These are phyloP conservation scores for Ascochyta rabiei DNA, from an alignment of 2,329 filamentous ascomycete species.

Conservation along the genomic window DNA sequence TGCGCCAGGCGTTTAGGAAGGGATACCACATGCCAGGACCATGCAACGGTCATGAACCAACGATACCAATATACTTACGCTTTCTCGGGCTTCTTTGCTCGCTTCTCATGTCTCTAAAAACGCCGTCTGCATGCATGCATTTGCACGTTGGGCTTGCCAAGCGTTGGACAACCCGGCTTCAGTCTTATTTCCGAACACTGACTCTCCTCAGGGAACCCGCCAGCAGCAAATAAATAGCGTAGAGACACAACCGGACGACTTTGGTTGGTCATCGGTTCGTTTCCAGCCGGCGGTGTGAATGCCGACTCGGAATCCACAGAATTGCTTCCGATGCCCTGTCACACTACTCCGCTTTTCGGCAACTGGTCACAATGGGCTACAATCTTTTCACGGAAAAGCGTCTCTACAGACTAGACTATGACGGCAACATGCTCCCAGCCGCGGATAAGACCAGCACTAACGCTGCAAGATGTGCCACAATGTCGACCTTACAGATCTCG, in stretches of 20 bases:
- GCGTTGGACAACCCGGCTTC: background rate
- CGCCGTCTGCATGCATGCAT: background rate
- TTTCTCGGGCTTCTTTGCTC: conserved; percentile 21
- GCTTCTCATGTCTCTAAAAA: background rate
- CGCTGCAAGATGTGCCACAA: conserved; percentile 18
- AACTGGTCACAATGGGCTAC: conserved; percentile 22
- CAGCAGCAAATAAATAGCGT: background rate
- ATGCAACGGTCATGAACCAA: background rate
- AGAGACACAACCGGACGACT: background rate
- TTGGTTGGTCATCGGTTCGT: background rate
- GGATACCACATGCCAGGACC: conserved; percentile 4
- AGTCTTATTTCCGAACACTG: conserved; percentile 5
- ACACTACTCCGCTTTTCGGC: conserved; percentile 34
- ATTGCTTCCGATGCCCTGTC: conserved; percentile 22
- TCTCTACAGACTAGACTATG: conserved; percentile 21
- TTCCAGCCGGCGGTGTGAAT: conserved; percentile 6
- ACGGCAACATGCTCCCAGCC: conserved; percentile 23
- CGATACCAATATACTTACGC: conserved; percentile 16
- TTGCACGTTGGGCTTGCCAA: conserved; percentile 23
- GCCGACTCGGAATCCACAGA: conserved; percentile 1
- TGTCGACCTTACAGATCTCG: conserved; percentile 16
- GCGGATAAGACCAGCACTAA: conserved; percentile 26
- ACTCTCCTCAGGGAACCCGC: background rate
- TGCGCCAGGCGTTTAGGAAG: conserved; percentile 19
- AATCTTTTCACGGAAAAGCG: conserved; percentile 43